Conservation (phyloP, 352 stramenopile species). For the Globisporangium middletonii region DNA sequence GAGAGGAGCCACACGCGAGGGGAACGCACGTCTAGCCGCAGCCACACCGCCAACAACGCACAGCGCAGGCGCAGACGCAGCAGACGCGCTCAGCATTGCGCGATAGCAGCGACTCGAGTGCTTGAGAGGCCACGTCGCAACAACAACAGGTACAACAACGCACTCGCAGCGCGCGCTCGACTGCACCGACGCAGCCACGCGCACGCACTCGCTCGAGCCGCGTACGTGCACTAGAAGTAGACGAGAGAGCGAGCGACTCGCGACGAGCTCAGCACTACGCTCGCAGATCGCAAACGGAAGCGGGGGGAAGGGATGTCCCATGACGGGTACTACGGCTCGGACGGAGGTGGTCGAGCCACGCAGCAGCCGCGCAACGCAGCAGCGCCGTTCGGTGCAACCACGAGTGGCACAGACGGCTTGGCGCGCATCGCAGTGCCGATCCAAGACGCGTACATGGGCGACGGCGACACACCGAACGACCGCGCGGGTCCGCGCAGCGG, state of each 20-base stretch:
- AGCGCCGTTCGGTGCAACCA: conserved; percentile 5
- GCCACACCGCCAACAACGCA: too few relatives aligned
- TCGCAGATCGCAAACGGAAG: conserved; percentile 52
- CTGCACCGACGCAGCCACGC: too few relatives aligned
- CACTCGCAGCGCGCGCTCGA: too few relatives aligned
- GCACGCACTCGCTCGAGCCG: too few relatives aligned
- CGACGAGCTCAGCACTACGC: conserved; percentile 10
- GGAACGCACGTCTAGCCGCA: too few relatives aligned
- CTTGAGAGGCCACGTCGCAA: too few relatives aligned
- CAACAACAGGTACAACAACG: too few relatives aligned
- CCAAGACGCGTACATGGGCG: conserved; percentile 33
- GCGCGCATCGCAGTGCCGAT: conserved; percentile 23
- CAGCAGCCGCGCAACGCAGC: conserved; percentile 8
- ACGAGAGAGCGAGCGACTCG: not conserved
- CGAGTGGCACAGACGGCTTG: conserved; percentile 6
- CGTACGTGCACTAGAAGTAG: not conserved
- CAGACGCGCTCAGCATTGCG: too few relatives aligned
- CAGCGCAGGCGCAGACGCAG: too few relatives aligned
- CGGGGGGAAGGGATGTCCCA: conserved; percentile 54
- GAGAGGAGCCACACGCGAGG: too few relatives aligned
- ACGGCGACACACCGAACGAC: conserved; percentile 12
- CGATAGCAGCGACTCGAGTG: too few relatives aligned
- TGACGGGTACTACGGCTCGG: conserved; percentile 53
- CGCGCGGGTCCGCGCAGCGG: not conserved
- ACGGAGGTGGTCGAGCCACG: conserved; percentile 15